Percentiles rank a stretch among this genome's conserved stretches.
phyloP scores from a whole-genome alignment of 352 stramenopile species.

The Phytophthora chlamydospora region DNA sequence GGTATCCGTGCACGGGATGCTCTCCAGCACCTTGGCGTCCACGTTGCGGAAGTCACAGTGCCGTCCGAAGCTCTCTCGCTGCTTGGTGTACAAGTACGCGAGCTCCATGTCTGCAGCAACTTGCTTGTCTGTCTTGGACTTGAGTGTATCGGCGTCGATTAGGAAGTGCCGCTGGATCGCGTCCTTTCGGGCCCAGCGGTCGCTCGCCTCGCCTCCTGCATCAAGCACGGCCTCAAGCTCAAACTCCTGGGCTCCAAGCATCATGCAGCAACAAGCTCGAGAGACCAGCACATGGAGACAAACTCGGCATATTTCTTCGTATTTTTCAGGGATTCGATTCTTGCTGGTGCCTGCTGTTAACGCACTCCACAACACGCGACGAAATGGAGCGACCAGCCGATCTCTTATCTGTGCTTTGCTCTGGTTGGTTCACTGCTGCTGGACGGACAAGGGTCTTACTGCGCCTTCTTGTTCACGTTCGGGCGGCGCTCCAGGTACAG shows the following conservation, averaged over 20 bases:
- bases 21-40: constrained; percentile 91
- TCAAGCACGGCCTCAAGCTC: constrained; percentile 6
- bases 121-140: background rate
- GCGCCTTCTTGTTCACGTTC: constrained; percentile 59
- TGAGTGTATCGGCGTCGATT: constrained; percentile 14
- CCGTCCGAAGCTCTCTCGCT: constrained; percentile 93
- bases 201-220: background rate
- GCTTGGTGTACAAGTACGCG: constrained; percentile 91
- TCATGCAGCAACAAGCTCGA: constrained; percentile 16
- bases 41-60: constrained; percentile 92
- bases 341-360: constrained; percentile 17
- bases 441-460: constrained; percentile 16
- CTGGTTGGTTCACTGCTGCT: constrained; percentile 17
- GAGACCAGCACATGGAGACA: constrained; percentile 24
- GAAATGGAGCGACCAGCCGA: background rate
- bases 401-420: constrained; percentile 20
- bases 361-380: constrained; percentile 12
- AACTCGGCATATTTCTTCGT: constrained; percentile 37
- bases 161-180: constrained; percentile 36
- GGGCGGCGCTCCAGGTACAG: constrained; percentile 71
- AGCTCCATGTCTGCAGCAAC: constrained; percentile 75
- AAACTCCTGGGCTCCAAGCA: too few relatives aligned
- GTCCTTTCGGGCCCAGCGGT: constrained; percentile 30
- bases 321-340: constrained; percentile 32
- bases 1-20: constrained; percentile 83